phyloP scores from a whole-genome alignment of 192 early-diverging fungal species.

The Podochytrium sp. region DNA sequence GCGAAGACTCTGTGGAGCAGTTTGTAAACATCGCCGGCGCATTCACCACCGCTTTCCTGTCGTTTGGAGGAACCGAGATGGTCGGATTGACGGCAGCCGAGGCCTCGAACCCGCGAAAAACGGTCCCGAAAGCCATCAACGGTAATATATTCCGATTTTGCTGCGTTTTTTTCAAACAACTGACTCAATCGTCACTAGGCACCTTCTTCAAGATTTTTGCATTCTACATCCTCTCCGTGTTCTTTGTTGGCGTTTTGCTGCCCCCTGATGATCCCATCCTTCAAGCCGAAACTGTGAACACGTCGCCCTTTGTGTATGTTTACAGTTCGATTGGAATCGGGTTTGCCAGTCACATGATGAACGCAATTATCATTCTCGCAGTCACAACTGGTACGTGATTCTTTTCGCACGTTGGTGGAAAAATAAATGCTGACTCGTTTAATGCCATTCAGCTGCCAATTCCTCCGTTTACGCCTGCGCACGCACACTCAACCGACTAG shows the following conservation, averaged over 20 bases:
- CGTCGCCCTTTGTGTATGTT: slow-evolving; percentile 71
- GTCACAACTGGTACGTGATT: no score
- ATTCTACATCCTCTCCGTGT: no score
- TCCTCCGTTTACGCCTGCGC: slow-evolving; percentile 77
- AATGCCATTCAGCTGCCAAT: slow-evolving; percentile 74
- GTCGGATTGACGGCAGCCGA: no score
- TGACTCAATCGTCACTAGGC: slow-evolving; percentile 68
- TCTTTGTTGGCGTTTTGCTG: no score
- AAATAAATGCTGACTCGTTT: slow-evolving; percentile 71
- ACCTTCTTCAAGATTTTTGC: slow-evolving; percentile 66
- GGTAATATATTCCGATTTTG: slow-evolving; percentile 75
- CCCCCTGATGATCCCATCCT: no score
- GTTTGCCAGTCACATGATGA: slow-evolving; percentile 67
- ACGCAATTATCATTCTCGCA: slow-evolving; percentile 61
- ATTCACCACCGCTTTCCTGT: slow-evolving; percentile 73
- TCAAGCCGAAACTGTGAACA: slow-evolving; percentile 60
- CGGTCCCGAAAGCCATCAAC: slow-evolving; percentile 38
- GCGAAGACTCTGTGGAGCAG: background rate
- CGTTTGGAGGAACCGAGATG: no score
- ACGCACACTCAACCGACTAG: slow-evolving; percentile 64
- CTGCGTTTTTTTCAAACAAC: slow-evolving; percentile 70
- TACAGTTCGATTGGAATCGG: slow-evolving; percentile 60
- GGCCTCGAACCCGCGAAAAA: no score
- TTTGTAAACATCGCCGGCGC: slow-evolving; percentile 69
- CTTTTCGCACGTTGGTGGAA: no score